A percentile compares a stretch with the other conserved stretches of the same genome.
phyloP scores from a whole-genome alignment of 805 yeast species.

The Candida methanosorbosa region DNA sequence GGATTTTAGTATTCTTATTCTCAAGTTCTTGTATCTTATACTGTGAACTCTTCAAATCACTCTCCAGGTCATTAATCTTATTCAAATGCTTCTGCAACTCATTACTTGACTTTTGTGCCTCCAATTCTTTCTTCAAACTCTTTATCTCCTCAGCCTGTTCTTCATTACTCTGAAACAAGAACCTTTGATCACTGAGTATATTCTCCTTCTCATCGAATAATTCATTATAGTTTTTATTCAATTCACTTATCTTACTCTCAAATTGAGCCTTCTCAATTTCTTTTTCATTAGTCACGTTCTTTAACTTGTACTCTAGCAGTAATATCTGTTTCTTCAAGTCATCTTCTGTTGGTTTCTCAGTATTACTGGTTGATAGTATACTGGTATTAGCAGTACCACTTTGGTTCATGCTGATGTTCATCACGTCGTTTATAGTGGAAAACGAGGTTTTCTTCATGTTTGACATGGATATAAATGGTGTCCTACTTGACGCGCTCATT shows the following conservation, averaged over 20 bases:
- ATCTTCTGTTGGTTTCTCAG: too few relatives aligned
- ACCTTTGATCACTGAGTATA: conserved; percentile 10
- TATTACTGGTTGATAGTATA: too few relatives aligned
- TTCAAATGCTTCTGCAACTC: not conserved
- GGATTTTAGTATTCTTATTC: not conserved
- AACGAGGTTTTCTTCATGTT: too few relatives aligned
- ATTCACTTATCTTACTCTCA: conserved; percentile 8
- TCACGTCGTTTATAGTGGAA: too few relatives aligned
- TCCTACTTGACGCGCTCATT: too few relatives aligned
- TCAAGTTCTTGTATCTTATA: conserved; percentile 10
- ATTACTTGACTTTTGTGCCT: not conserved
- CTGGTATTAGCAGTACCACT: too few relatives aligned
- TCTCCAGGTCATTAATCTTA: too few relatives aligned
- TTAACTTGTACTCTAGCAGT: conserved; percentile 7
- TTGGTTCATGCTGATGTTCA: too few relatives aligned
- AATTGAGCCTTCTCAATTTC: not conserved
- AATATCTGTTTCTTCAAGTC: conserved; percentile 6
- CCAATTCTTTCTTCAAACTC: conserved; percentile 20
- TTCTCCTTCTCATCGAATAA: conserved; percentile 25
- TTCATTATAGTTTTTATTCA: conserved; percentile 19
- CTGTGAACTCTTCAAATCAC: not conserved
- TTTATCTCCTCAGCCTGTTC: not conserved
- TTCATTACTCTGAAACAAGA: conserved; percentile 24
- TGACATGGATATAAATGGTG: too few relatives aligned
- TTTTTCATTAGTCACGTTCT: not conserved